Evolutionary conservation across 257 asterid genomes (phyloP).

Genomic region (Solanum infundibuliforme): DNA sequence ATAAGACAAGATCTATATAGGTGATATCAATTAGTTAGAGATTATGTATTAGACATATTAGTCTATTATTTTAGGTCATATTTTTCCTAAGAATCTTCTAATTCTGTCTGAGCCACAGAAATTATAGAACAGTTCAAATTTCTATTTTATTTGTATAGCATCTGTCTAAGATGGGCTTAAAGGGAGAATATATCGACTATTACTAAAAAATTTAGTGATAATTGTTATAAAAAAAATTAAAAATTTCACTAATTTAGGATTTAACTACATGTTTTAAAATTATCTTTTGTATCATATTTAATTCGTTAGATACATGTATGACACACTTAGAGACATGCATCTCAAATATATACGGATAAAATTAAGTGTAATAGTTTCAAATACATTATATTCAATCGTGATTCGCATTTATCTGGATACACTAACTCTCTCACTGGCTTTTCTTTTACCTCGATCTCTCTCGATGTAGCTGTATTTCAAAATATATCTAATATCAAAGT

Average conservation of each 20-base stretch:
- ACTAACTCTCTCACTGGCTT: too few relatives aligned
- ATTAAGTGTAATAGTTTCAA: too few relatives aligned
- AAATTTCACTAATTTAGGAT: not conserved
- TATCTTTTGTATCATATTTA: too few relatives aligned
- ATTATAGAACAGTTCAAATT: not conserved
- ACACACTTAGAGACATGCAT: too few relatives aligned
- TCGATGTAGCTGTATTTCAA: not conserved
- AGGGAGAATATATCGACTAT: not conserved
- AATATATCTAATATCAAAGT: not conserved
- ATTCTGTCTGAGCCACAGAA: not conserved
- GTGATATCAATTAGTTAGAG: not conserved
- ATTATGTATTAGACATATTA: not conserved
- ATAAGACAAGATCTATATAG: not conserved
- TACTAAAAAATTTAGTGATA: not conserved
- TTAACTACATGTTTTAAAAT: too few relatives aligned
- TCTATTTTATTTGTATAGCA: not conserved
- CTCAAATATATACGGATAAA: too few relatives aligned
- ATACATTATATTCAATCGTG: not conserved
- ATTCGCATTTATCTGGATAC: too few relatives aligned
- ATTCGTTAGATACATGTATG: too few relatives aligned
- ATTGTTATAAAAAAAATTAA: not conserved
- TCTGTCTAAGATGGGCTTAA: not conserved
- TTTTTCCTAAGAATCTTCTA: not conserved
- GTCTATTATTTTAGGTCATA: not conserved
- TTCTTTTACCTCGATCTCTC: not conserved